Conservation (phyloP, 768 basidiomycete genomes). For the Leccinum fibrillosum region DNA sequence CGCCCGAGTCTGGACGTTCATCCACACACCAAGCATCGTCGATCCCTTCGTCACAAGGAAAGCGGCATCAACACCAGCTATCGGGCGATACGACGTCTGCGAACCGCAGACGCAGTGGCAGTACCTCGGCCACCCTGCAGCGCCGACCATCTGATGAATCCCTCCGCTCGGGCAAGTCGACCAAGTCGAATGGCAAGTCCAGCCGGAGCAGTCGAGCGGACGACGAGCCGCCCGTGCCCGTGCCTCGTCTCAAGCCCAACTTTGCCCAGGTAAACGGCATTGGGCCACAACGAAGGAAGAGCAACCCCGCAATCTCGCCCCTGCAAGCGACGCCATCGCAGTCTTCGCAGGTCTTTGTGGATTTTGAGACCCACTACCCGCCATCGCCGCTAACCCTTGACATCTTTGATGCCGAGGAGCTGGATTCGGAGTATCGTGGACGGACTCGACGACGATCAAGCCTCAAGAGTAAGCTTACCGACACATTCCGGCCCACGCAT, state of each 20-base stretch:
- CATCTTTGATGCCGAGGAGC: conserved; percentile 24
- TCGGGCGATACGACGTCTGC: conserved; percentile 23
- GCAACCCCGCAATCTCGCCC: conserved; percentile 42
- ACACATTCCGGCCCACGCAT: conserved; percentile 30
- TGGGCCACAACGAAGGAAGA: conserved; percentile 43
- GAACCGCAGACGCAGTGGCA: conserved; percentile 28
- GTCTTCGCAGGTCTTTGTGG: conserved; percentile 27
- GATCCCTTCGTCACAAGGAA: conserved; percentile 18
- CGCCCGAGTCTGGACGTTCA: conserved; percentile 22
- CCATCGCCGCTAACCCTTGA: conserved; percentile 28
- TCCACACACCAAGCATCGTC: conserved; percentile 26
- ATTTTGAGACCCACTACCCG: conserved; percentile 23
- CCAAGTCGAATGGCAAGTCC: conserved; percentile 30
- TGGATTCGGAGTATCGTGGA: conserved; percentile 25
- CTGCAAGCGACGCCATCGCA: conserved; percentile 19
- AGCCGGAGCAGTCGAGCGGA: conserved; percentile 27
- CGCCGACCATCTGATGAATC: conserved; percentile 40
- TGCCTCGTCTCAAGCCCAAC: conserved; percentile 30
- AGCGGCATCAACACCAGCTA: conserved; percentile 28
- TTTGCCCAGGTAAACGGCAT: conserved; percentile 19
- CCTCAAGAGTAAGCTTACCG: conserved; percentile 32
- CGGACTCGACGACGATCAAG: conserved; percentile 29
- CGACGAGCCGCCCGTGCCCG: conserved; percentile 29
- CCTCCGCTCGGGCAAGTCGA: conserved; percentile 39
- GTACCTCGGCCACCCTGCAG: conserved; percentile 17